phyloP scores from a whole-genome alignment of 1,284 basidiomycete genomes.

The Marasmius oreades region DNA sequence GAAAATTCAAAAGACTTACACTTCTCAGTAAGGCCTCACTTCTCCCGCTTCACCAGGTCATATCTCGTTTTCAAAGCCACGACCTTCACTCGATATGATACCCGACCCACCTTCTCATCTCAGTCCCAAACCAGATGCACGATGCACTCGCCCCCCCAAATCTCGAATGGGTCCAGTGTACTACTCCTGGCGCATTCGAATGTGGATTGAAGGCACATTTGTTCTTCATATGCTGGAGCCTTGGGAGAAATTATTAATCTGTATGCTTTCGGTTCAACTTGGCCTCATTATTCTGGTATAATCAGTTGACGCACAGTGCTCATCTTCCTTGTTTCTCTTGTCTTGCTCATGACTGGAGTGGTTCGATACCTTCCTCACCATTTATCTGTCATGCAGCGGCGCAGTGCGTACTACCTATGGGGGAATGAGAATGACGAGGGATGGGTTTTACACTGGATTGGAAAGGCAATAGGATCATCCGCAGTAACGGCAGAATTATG shows the following conservation, averaged over 20 bases:
- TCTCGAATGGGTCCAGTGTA: conserved; percentile 26
- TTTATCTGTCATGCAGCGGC: conserved; percentile 34
- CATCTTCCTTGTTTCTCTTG: conserved; percentile 29
- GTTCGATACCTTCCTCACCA: conserved; percentile 38
- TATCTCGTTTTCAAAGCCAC: too few species aligned
- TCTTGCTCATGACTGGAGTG: conserved; percentile 34
- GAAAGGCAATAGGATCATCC: conserved; percentile 1
- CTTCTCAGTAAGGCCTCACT: too few species aligned
- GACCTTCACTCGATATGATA: conserved; percentile 6
- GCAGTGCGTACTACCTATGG: conserved; percentile 37
- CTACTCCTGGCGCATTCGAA: conserved; percentile 43
- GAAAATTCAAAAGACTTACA: too few species aligned
- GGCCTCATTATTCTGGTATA: not conserved
- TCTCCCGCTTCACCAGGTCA: too few species aligned
- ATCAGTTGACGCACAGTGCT: conserved; percentile 21
- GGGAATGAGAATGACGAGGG: conserved; percentile 28
- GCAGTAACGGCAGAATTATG: not conserved
- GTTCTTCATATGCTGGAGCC: conserved; percentile 51
- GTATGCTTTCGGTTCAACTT: conserved; percentile 31
- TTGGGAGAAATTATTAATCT: conserved; percentile 55
- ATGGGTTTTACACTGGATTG: conserved; percentile 29
- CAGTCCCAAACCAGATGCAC: conserved; percentile 20
- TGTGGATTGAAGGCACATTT: conserved; percentile 51
- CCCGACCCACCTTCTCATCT: conserved; percentile 8
- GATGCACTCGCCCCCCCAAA: conserved; percentile 28